These are phyloP conservation scores for Clonostachys rhizophaga DNA, from an alignment of 2,329 filamentous ascomycete species.

Conservation along the genomic window DNA sequence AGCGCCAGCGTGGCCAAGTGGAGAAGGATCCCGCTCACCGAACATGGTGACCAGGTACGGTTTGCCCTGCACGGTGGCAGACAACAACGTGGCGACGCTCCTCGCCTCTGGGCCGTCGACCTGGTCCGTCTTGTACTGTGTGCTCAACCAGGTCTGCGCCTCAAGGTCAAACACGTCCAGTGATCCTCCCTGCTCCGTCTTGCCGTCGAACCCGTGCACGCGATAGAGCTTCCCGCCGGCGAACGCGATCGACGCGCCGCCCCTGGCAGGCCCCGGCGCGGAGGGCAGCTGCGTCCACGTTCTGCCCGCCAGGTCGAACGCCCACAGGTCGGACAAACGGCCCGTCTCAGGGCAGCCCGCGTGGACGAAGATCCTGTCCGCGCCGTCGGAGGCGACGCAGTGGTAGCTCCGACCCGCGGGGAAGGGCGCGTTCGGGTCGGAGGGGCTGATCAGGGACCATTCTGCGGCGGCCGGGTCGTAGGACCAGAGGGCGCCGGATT, in stretches of 20 bases:
- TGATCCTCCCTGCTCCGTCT: conserved; percentile 49
- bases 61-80: conserved; percentile 9
- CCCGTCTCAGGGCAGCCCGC: conserved; percentile 55
- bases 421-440: conserved; percentile 20
- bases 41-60: conserved; percentile 28
- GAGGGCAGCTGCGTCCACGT: conserved; percentile 45
- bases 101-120: conserved; percentile 18
- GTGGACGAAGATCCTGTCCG: conserved; percentile 49
- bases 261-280: conserved; percentile 42
- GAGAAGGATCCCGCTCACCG: conserved; percentile 29
- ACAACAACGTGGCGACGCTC: conserved; percentile 20
- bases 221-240: conserved; percentile 40
- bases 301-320: conserved; percentile 39
- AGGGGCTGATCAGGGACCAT: conserved; percentile 43
- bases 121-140: conserved; percentile 15
- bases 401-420: conserved; percentile 55
- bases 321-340: conserved; percentile 56
- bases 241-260: conserved; percentile 39
- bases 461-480: conserved; percentile 29
- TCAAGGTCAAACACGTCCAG: conserved; percentile 40
- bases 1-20: conserved; percentile 29
- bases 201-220: conserved; percentile 62
- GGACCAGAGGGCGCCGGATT: conserved; percentile 52
- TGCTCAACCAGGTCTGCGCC: conserved; percentile 14
- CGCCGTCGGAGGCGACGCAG: conserved; percentile 27